Evolutionary conservation across 2,329 filamentous ascomycete genomes (phyloP).

Genomic region (Lachnellula cervina): DNA sequence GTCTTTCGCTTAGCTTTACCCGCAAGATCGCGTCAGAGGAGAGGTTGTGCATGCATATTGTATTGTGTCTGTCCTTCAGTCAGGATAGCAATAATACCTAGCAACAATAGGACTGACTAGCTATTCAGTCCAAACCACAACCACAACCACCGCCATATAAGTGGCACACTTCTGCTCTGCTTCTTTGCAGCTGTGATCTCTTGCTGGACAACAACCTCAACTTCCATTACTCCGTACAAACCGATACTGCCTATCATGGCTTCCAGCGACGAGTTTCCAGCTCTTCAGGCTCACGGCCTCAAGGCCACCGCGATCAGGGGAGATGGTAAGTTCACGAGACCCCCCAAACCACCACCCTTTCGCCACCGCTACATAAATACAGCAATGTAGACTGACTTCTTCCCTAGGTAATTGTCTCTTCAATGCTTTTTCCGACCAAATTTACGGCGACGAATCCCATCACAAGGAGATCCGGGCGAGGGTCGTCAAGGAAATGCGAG

Average conservation of each 20-base stretch:
- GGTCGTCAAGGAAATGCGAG: conserved; percentile 58
- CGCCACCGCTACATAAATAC: neutral
- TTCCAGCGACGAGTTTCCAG: conserved; percentile 44
- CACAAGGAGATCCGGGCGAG: conserved; percentile 53
- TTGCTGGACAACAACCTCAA: neutral
- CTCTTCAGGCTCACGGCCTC: conserved; percentile 51
- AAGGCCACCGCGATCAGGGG: conserved; percentile 55
- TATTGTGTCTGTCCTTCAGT: no score
- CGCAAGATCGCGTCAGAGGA: no score
- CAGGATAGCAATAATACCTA: no score
- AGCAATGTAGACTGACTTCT: conserved; percentile 16
- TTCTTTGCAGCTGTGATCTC: neutral
- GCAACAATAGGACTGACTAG: neutral
- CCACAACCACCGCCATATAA: neutral
- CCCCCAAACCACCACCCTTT: conserved; percentile 18
- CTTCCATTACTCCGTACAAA: neutral
- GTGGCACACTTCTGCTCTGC: neutral
- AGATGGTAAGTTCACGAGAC: conserved; percentile 49
- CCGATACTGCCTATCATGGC: conserved; percentile 7
- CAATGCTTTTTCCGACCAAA: conserved; percentile 62
- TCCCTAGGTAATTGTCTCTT: conserved; percentile 63
- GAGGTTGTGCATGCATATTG: no score
- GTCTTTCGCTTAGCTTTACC: no score
- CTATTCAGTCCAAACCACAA: neutral
- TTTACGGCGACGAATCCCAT: conserved; percentile 55